These are phyloP conservation scores for Trichomonas vaginalis DNA, from an alignment of 208 protist genomes.

Conservation along the genomic window DNA sequence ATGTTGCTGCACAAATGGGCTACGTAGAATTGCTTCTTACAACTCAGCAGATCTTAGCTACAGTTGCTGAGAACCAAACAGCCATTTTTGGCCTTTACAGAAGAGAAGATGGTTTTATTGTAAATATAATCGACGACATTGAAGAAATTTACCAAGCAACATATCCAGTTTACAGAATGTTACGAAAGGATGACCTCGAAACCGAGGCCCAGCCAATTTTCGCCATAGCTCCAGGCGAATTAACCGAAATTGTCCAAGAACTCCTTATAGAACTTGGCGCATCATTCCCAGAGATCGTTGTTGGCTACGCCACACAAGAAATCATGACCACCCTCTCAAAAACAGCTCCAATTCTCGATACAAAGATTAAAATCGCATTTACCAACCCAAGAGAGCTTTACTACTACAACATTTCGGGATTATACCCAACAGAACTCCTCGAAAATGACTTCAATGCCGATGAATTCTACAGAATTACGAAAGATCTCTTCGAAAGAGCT, in stretches of 20 bases:
- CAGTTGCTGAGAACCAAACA: background rate
- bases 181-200: background rate
- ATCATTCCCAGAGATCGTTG: background rate
- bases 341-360: background rate
- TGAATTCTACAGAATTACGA: background rate
- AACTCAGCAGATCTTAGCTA: background rate
- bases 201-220: background rate
- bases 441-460: background rate
- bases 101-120: background rate
- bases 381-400: background rate
- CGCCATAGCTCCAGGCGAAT: background rate
- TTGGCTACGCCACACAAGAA: background rate
- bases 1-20: background rate
- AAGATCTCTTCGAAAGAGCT: background rate
- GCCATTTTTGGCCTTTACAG: background rate
- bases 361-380: background rate
- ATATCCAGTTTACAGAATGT: background rate
- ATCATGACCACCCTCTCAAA: background rate
- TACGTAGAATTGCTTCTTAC: background rate
- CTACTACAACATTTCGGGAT: background rate
- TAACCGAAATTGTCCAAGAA: background rate
- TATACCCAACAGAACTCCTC: background rate
- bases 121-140: background rate
- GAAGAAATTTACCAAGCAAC: background rate
- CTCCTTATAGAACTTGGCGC: background rate